A percentile compares a stretch with the other conserved stretches of the same genome.
Conservation (phyloP, 495 filamentous ascomycete species). For the Delitschia confertaspora region DNA sequence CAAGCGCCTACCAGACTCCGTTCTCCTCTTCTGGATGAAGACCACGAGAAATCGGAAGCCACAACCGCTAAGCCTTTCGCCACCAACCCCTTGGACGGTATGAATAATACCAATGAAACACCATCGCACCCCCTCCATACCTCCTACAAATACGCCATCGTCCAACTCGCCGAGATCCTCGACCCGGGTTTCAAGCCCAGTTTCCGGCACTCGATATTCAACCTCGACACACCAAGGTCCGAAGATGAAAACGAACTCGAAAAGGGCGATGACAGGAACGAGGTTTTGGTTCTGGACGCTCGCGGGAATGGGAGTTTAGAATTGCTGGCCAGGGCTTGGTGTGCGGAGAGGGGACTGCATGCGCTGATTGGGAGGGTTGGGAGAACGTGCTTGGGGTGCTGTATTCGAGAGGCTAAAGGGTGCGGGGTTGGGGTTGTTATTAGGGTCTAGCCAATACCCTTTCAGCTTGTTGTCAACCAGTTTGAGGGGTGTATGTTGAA, state of each 20-base stretch:
- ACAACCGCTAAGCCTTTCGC: not conserved
- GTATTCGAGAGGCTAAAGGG: slow-evolving; percentile 32
- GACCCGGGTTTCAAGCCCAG: slow-evolving; percentile 11
- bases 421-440: slow-evolving; percentile 30
- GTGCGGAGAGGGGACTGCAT: slow-evolving; percentile 30
- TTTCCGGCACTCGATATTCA: not conserved
- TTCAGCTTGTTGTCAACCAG: too few species aligned
- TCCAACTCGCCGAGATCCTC: slow-evolving; percentile 25
- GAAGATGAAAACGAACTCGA: slow-evolving; percentile 1
- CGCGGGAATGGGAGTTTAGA: slow-evolving; percentile 27
- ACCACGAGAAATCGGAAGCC: not conserved
- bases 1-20: slow-evolving; percentile 6
- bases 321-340: slow-evolving; percentile 34
- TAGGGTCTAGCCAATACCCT: too few species aligned
- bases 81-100: not conserved
- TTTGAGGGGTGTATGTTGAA: too few species aligned
- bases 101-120: slow-evolving; percentile 14
- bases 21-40: slow-evolving; percentile 7
- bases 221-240: not conserved
- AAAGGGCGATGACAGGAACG: not conserved
- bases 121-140: slow-evolving; percentile 33
- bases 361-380: slow-evolving; percentile 31
- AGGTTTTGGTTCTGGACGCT: slow-evolving; percentile 31
- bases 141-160: slow-evolving; percentile 25
- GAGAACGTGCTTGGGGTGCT: slow-evolving; percentile 34